phyloP scores from a whole-genome alignment of 768 basidiomycete species.

The Mycena sanguinolenta region DNA sequence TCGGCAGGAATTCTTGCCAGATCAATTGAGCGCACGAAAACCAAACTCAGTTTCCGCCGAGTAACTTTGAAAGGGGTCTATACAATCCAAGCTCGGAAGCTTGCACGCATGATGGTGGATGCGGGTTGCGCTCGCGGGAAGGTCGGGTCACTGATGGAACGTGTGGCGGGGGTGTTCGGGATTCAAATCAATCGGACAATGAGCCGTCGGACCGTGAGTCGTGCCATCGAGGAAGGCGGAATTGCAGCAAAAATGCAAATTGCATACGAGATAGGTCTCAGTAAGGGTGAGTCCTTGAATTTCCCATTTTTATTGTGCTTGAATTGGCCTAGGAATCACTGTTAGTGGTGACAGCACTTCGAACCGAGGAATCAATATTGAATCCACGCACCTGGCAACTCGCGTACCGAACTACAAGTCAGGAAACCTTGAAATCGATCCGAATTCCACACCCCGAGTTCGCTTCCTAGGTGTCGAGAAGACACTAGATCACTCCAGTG shows the following conservation, averaged over 20 bases:
- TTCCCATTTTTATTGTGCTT: too few species aligned
- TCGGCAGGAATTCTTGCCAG: neutral
- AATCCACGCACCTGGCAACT: neutral
- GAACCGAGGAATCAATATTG: conserved; percentile 11
- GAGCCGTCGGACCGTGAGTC: conserved; percentile 33
- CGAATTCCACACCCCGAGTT: neutral
- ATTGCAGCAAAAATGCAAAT: conserved; percentile 23
- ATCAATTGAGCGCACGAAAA: neutral
- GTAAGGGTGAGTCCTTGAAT: conserved; percentile 25
- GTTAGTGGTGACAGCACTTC: conserved; percentile 17
- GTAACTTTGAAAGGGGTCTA: neutral
- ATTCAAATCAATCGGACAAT: conserved; percentile 24
- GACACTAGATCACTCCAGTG: conserved; percentile 9
- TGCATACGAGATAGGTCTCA: conserved; percentile 23
- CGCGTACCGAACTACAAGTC: conserved; percentile 4
- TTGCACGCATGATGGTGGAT: conserved; percentile 3
- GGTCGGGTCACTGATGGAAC: conserved; percentile 3
- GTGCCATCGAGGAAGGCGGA: conserved; percentile 33
- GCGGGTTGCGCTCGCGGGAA: neutral
- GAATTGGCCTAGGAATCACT: neutral
- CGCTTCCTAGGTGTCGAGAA: conserved; percentile 4
- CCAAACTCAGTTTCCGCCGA: neutral
- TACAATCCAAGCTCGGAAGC: conserved; percentile 1
- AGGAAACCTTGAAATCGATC: neutral
- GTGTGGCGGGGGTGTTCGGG: neutral